Conservation (phyloP, 306 rosid genomes). For the Quercus aquifolioides region DNA sequence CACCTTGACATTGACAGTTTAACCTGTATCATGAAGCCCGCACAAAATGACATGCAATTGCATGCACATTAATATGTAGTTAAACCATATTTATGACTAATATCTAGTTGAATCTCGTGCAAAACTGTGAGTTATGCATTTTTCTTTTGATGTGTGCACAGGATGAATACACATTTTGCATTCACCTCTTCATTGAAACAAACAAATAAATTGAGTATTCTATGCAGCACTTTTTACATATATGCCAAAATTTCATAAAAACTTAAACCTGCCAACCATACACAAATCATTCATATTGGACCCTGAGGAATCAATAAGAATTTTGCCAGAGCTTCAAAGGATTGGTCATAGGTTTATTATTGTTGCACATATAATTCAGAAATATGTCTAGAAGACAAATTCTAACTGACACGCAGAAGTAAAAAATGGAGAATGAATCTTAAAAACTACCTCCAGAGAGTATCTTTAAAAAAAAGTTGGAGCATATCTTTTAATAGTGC, state of each 20-base stretch:
- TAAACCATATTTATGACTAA: neutral
- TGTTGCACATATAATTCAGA: neutral
- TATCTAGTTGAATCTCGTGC: neutral
- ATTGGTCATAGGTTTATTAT: neutral
- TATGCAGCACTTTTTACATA: neutral
- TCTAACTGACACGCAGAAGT: neutral
- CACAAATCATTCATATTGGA: neutral
- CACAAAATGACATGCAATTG: neutral
- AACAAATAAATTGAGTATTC: neutral
- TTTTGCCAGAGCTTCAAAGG: neutral
- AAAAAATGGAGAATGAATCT: neutral
- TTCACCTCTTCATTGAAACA: neutral
- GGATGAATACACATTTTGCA: neutral
- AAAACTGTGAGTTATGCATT: neutral
- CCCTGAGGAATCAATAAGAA: neutral
- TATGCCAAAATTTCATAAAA: neutral
- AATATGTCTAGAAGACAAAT: neutral
- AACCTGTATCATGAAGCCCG: neutral
- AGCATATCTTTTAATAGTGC: neutral
- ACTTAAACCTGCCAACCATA: neutral
- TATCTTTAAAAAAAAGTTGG: neutral
- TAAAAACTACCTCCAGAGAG: neutral
- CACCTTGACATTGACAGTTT: neutral
- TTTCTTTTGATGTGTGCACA: neutral
- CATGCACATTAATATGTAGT: neutral